phyloP scores from a whole-genome alignment of 2,329 filamentous ascomycete genomes.

The Exophiala spinifera region DNA sequence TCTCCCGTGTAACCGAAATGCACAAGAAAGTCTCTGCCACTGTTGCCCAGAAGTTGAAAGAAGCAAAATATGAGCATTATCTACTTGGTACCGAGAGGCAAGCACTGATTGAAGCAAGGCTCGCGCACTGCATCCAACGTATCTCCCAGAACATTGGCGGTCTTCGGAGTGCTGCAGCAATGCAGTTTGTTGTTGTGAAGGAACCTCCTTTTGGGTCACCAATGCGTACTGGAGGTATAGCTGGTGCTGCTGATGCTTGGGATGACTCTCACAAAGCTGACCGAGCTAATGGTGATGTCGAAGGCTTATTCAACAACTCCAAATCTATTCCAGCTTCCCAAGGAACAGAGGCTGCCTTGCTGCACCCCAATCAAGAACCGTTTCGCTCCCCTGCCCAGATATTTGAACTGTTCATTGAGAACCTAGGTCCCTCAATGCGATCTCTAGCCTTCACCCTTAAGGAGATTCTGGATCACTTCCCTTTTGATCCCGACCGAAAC shows the following conservation, averaged over 20 bases:
- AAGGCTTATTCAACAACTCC: constrained; percentile 8
- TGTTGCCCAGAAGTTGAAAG: constrained; percentile 73
- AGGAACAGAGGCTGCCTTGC: constrained; percentile 55
- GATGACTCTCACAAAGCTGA: constrained; percentile 11
- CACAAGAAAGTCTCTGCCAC: constrained; percentile 67
- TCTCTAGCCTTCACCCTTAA: constrained; percentile 89
- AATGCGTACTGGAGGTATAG: constrained; percentile 24
- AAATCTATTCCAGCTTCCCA: constrained; percentile 22
- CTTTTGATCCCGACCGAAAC: constrained; percentile 68
- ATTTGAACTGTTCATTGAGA: constrained; percentile 83
- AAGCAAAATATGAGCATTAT: constrained; percentile 88
- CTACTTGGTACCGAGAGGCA: constrained; percentile 73
- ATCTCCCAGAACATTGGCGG: constrained; percentile 88
- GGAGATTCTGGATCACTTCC: constrained; percentile 81
- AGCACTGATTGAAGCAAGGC: constrained; percentile 72
- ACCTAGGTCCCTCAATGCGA: constrained; percentile 92
- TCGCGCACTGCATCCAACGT: constrained; percentile 80
- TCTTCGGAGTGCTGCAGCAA: constrained; percentile 80
- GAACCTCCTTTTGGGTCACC: constrained; percentile 46
- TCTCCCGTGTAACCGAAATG: constrained; percentile 57
- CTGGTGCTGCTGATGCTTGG: constrained; percentile 20
- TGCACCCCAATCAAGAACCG: constrained; percentile 12
- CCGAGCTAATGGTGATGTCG: constrained; percentile 1
- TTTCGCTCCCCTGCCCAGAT: constrained; percentile 73
- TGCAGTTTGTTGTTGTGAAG: constrained; percentile 80